A percentile compares a stretch with the other conserved stretches of the same genome.
phyloP scores from a whole-genome alignment of 306 rosid species.

The Casuarina equisetifolia region DNA sequence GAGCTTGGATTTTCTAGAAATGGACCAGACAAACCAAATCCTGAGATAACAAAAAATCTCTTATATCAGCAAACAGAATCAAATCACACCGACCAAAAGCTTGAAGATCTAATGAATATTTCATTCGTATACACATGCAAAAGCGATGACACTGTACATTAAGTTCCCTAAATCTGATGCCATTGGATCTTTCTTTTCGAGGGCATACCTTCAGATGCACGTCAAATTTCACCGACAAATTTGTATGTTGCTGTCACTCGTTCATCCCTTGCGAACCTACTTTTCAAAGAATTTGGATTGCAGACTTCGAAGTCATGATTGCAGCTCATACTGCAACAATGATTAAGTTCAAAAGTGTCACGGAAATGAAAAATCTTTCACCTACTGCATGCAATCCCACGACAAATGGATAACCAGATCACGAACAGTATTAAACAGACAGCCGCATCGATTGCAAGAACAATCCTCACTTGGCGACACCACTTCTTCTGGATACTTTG shows the following conservation, averaged over 20 bases:
- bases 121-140: background rate
- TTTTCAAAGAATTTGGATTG: background rate
- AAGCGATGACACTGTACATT: conserved; percentile 6
- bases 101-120: background rate
- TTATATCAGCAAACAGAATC: background rate
- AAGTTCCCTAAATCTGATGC: background rate
- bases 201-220: conserved; percentile 6
- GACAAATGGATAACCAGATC: conserved; percentile 70
- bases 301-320: background rate
- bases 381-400: conserved; percentile 60
- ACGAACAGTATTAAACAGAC: conserved; percentile 61
- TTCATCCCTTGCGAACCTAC: background rate
- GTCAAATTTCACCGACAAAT: conserved; percentile 2
- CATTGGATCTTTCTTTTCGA: background rate
- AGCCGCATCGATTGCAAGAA: conserved; percentile 84
- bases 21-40: background rate
- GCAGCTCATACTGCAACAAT: background rate
- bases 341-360: background rate
- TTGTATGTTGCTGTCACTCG: background rate
- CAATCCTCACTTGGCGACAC: conserved; percentile 89
- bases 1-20: background rate
- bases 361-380: conserved; percentile 28
- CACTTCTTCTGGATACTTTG: conserved; percentile 65
- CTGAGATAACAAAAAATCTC: background rate
- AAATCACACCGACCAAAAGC: background rate